phyloP scores from a whole-genome alignment of 208 protist genomes.

The Acanthamoeba lugdunensis region DNA sequence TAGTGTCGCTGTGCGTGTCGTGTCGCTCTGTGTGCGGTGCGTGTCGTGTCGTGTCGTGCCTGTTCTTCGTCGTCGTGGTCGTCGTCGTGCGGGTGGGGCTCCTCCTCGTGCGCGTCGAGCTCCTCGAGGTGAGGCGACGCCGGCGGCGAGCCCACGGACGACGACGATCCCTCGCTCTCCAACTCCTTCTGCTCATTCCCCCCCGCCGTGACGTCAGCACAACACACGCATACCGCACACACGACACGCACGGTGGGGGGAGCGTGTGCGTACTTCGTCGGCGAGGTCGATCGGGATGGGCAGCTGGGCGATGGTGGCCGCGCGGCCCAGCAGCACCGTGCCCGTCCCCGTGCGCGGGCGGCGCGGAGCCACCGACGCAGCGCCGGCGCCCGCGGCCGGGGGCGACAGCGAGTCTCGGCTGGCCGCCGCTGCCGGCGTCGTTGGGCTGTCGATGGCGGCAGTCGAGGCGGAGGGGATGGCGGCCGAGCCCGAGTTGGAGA shows the following conservation, averaged over 20 bases:
- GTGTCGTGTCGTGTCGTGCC: neutral
- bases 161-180: neutral
- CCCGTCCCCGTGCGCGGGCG: neutral
- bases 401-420: neutral
- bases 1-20: neutral
- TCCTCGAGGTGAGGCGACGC: neutral
- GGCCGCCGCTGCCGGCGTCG: neutral
- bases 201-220: neutral
- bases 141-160: no score
- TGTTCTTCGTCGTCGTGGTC: neutral
- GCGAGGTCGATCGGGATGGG: neutral
- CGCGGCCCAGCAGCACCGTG: conserved; percentile 5
- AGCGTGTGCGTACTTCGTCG: no score
- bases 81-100: neutral
- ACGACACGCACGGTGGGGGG: neutral
- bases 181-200: neutral
- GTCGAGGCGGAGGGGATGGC: neutral
- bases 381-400: neutral
- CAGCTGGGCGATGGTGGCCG: conserved; percentile 14
- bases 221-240: neutral
- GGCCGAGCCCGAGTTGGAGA: neutral
- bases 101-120: neutral
- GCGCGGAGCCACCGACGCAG: neutral
- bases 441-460: neutral
- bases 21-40: neutral